Evolutionary conservation across 345 rosid species (phyloP), one percentile per base, ranked within the genome.

Genomic region (Carallia pectinifolia): DNA sequence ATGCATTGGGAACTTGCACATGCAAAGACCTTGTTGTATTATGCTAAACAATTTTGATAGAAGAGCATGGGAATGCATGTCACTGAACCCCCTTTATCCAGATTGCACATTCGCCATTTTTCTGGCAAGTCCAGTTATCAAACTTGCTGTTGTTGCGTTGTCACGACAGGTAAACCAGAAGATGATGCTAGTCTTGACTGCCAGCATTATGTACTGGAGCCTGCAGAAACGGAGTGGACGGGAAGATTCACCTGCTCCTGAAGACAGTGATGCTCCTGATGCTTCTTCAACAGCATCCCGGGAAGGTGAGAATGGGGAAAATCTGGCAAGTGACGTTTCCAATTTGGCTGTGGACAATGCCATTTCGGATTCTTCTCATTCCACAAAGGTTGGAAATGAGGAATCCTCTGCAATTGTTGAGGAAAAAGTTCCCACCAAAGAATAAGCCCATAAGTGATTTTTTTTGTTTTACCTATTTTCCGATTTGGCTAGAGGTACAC

Each of bases 201-300:
- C 98, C n/a, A 90, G 96, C 77, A 92, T 95, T 69, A 92, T 92
- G 97, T 92, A 84, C 76, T 92, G 97, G 99, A 90, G 97, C 83
- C 82, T 95, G 58, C 95, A 88, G 72, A 82, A 77, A 62, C 83
- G 77, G 68, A 78, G 74, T 64, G 80, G 48, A 13, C 87, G 79
- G 62, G 63, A 82, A 6, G 85, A 83, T 10, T 48, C 78, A 9
- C 70, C 64, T 18, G 71, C 73, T 67, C 59, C 69, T n/a, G 87
- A 76, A 33, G 85, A 82, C 2, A 34, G 36, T 15, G 82, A 52
- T 15, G 4, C 50, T 44, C 50, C 50, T 33, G 77, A 66, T 62
- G 71, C 77, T 19, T 73, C 80, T 2, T 59, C 83, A 2, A 68
- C 4, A 12, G 58, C 71, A 23, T 74, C 78, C 4, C 44, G 2